phyloP scores from a whole-genome alignment of 257 asterid species.

The Solanum sejunctum region DNA sequence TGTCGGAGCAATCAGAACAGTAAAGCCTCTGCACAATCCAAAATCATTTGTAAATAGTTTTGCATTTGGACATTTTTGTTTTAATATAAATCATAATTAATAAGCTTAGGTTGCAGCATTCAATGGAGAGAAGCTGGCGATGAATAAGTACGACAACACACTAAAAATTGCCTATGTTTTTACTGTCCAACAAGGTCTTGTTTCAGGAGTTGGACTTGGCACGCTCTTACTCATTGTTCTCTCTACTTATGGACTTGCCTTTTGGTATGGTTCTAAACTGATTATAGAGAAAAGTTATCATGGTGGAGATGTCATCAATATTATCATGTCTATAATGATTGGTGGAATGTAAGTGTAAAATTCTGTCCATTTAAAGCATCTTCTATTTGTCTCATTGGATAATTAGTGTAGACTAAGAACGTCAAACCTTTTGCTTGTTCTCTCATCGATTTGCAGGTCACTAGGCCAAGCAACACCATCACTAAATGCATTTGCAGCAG shows the following conservation, averaged over 20 bases:
- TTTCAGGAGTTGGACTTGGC: slow-evolving; percentile 53
- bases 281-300: slow-evolving; percentile 31
- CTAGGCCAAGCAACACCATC: slow-evolving; percentile 4
- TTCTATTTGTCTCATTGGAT: not conserved
- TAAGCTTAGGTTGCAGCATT: slow-evolving; percentile 52
- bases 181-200: slow-evolving; percentile 46
- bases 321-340: slow-evolving; percentile 32
- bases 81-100: not conserved
- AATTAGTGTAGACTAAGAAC: not conserved
- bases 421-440: not conserved
- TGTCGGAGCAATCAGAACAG: slow-evolving; percentile 50
- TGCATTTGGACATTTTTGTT: not conserved
- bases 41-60: not conserved
- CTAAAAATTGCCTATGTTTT: slow-evolving; percentile 36
- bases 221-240: slow-evolving; percentile 22
- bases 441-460: slow-evolving; percentile 7
- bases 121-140: slow-evolving; percentile 44
- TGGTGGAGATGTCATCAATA: slow-evolving; percentile 47
- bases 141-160: slow-evolving; percentile 23
- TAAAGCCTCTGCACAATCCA: slow-evolving; percentile 1
- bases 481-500: slow-evolving; percentile 7
- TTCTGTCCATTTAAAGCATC: not conserved
- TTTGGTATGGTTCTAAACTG: slow-evolving; percentile 61
- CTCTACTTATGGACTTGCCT: slow-evolving; percentile 45
- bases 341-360: slow-evolving; percentile 21